Conservation (phyloP, 2,329 filamentous ascomycete species). For the Colletotrichum musicola region DNA sequence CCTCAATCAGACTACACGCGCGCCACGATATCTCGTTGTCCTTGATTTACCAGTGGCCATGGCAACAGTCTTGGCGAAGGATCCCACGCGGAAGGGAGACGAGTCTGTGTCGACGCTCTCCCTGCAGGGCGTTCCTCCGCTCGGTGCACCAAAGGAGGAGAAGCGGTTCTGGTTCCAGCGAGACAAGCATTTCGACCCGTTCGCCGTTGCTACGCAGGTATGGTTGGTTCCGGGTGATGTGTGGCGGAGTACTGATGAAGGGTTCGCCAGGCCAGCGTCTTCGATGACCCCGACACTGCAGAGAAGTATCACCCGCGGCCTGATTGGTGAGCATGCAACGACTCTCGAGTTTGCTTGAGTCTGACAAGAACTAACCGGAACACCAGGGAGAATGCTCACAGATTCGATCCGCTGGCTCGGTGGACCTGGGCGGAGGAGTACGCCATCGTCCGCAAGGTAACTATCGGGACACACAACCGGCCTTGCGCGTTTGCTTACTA, state of each 20-base stretch:
- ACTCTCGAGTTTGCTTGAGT: too few species aligned
- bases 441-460: constrained; percentile 51
- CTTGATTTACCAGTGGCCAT: not conserved
- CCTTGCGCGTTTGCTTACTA: too few species aligned
- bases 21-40: not conserved
- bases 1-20: not conserved
- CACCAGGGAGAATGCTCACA: constrained; percentile 58
- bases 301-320: constrained; percentile 50
- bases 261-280: constrained; percentile 49
- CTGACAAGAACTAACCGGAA: too few species aligned
- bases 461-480: too few species aligned
- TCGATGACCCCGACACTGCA: constrained; percentile 52
- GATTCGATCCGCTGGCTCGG: constrained; percentile 59
- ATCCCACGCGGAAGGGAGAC: constrained; percentile 4
- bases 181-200: constrained; percentile 42
- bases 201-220: constrained; percentile 52
- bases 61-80: constrained; percentile 39
- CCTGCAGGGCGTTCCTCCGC: constrained; percentile 41
- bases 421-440: constrained; percentile 58
- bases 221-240: too few species aligned
- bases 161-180: constrained; percentile 51
- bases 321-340: constrained; percentile 40
- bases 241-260: not conserved
- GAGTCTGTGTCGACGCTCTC: constrained; percentile 32
- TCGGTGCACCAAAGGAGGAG: constrained; percentile 44